Evolutionary conservation across 345 rosid species (phyloP), one percentile per base, ranked within the genome.

Genomic region (Pelargonium nanum): DNA sequence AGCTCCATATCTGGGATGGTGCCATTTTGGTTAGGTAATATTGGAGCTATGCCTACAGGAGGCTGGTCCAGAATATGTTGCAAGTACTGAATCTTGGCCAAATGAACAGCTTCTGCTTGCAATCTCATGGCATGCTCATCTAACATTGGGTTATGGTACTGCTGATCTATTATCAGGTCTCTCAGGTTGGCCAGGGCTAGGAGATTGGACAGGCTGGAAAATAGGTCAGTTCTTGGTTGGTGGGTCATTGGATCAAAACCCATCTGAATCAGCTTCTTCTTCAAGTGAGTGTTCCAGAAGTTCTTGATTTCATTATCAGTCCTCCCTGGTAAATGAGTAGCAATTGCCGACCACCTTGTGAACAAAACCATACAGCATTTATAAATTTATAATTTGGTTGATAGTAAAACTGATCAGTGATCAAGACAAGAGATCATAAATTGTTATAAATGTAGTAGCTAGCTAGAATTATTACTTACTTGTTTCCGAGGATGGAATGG

Each of bases 241-340:
- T 87, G 95, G 56, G 95, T 87, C 75, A 79, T 81, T 20, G 95
- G 91, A 72, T 87, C 95, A 60, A 81, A 67, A n/a, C 95, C 95
- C 95, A 87, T 85, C 71, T 85, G 80, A 63, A 85, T 74, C 68
- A 87, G 77, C 72, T 83, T 85, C 78, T 83, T 85, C 69, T 79
- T 83, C 63, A 85, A 69, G 59, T 85, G 83, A 40, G 88, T 85
- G 76, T 85, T 85, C 91, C 91, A 85, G 63, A 78, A 83, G 40
- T 85, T 85, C 61, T 85, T 85, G 3, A 83, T 80, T 55, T 85
- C 91, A 48, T 83, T 85, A 34, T 85, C 91, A 1, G 91, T 85
- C 57, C 91, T 62, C 24, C 88, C 88, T 0, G 83, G 84, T 5
- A 83, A 68, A 52, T 80, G 88, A 20, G 82, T 63, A 17, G 91